Evolutionary conservation across 805 yeast species (phyloP), one percentile per base, ranked within the genome.

Genomic region (Saccharomycopsis sp.): DNA sequence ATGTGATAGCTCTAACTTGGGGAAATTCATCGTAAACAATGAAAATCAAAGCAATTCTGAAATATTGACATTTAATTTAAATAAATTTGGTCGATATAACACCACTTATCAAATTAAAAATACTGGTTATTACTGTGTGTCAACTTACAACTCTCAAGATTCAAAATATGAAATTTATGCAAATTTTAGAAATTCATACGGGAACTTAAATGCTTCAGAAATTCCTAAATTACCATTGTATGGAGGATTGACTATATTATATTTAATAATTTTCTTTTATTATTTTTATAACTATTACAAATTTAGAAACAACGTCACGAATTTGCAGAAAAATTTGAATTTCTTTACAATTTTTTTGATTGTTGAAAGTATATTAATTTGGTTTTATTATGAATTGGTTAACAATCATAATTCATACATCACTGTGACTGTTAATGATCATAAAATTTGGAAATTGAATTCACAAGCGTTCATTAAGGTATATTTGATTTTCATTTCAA

Each of bases 91-190:
- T 2, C 68, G 74, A 23, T 77, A 77, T 35, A 74, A 77, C 35
- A 62, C 81, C 47, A 69, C 73, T 31, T 93, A 88, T 56, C 68
- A 69, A 3, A 77, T 93, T 36, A 66, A 70, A 46, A 70, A 72
- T 47, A 87, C 97, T 1, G 97, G 97, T 4, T 93, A 83, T 62
- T 93, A 89, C 65, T 93, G 98, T 68, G 83, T 90, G 34, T 79
- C 88, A 1, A 81, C 94, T 0, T 77, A 69, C 52, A 70, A 77
- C 20, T 65, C 74, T 20, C 52, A 57, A 14, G 60, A 64, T 8
- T 45, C 53, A 36, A 68, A 66, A 17, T 93, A 81, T 62, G 61
- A 70, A 41, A 84, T 90, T 13, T 62, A 65, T n/a, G 82, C 83
- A 36, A 81, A 81, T 55, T 93, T 86, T 65, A 93, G 87, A 66